Percentiles rank a stretch among this genome's conserved stretches.
phyloP scores from a whole-genome alignment of 176 grass and related monocot genomes.

The Oryza meridionalis region DNA sequence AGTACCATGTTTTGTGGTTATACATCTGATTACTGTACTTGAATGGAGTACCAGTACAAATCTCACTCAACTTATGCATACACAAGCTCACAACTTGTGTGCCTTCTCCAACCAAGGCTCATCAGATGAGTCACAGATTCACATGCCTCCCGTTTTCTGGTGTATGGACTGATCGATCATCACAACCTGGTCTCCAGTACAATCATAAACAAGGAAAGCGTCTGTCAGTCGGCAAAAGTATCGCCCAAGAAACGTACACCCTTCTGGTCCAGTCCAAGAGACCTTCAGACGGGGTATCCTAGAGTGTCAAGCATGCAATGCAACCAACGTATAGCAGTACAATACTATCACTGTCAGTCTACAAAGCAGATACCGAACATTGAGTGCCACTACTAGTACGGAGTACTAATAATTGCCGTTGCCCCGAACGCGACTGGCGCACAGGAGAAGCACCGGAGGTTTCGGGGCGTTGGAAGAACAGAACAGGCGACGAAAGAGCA shows the following conservation, averaged over 20 bases:
- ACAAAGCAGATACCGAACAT: neutral
- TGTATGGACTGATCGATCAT: neutral
- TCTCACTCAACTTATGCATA: neutral
- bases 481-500: too few species aligned
- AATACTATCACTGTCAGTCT: neutral
- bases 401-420: neutral
- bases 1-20: neutral
- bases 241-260: slow-evolving; percentile 28
- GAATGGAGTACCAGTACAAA: neutral
- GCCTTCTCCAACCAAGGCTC: neutral
- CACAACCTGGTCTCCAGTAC: slow-evolving; percentile 31
- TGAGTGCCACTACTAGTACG: neutral
- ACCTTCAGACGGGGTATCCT: neutral
- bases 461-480: neutral
- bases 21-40: slow-evolving; percentile 4
- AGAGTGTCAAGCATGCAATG: neutral
- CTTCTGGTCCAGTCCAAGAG: slow-evolving; percentile 35
- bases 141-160: neutral
- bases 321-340: neutral
- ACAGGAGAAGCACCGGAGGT: slow-evolving; percentile 24
- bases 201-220: neutral
- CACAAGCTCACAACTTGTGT: neutral
- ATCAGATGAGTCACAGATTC: neutral
- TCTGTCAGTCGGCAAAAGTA: slow-evolving; percentile 32
- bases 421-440: neutral